Percentiles rank a stretch among this genome's conserved stretches.
These are phyloP conservation scores for Trametes cingulata DNA, from an alignment of 768 basidiomycete species.

Conservation along the genomic window DNA sequence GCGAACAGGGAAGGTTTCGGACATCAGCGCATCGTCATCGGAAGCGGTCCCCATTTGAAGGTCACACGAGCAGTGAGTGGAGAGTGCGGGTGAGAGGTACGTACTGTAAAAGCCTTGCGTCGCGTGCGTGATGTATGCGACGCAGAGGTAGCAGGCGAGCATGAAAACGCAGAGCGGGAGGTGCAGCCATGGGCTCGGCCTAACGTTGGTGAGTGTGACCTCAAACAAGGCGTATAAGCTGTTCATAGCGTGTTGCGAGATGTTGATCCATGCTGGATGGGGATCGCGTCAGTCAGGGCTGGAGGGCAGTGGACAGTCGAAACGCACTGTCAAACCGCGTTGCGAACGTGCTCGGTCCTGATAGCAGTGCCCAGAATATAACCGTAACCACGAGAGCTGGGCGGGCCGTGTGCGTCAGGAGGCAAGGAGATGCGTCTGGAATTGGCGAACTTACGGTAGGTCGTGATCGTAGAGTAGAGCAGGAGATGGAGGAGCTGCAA, in stretches of 20 bases:
- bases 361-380: constrained; percentile 61
- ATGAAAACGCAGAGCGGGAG: constrained; percentile 49
- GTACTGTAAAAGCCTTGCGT: constrained; percentile 67
- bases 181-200: constrained; percentile 53
- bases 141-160: constrained; percentile 57
- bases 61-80: not conserved
- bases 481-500: constrained; percentile 60
- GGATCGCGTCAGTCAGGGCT: constrained; percentile 9
- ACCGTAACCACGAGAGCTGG: constrained; percentile 64
- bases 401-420: not conserved
- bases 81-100: constrained; percentile 28
- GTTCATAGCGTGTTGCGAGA: constrained; percentile 66
- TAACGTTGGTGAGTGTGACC: constrained; percentile 52
- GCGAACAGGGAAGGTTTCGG: not conserved
- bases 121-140: constrained; percentile 66
- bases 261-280: constrained; percentile 54
- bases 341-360: constrained; percentile 43
- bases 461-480: constrained; percentile 49
- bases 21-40: not conserved
- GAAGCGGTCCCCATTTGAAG: not conserved
- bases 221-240: constrained; percentile 57
- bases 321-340: constrained; percentile 42
- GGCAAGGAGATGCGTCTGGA: too few relatives aligned
- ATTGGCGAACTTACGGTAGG: constrained; percentile 51
- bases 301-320: not conserved